These are phyloP conservation scores for Tylopilus sp. DNA, from an alignment of 768 basidiomycete species.

Conservation along the genomic window DNA sequence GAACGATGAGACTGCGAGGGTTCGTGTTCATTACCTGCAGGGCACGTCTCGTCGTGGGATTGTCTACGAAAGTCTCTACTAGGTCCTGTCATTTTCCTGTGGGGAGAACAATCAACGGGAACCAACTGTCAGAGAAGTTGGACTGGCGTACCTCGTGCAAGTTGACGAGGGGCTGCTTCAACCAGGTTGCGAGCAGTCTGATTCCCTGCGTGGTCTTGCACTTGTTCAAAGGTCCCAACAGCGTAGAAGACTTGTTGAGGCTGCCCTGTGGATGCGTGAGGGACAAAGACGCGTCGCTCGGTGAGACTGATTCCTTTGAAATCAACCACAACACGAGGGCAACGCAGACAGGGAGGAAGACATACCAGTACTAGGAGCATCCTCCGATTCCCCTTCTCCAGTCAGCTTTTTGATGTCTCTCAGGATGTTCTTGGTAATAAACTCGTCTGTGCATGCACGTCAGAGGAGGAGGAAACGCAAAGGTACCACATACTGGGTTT, in stretches of 20 bases:
- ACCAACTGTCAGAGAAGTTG: neutral
- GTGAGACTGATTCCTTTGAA: conserved; percentile 43
- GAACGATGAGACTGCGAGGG: neutral
- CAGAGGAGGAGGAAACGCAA: neutral
- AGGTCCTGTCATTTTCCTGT: conserved; percentile 87
- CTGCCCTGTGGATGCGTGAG: conserved; percentile 40
- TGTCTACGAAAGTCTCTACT: conserved; percentile 83
- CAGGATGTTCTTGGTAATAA: conserved; percentile 71
- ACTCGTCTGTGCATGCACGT: conserved; percentile 60
- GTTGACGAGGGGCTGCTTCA: conserved; percentile 95
- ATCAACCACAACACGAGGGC: conserved; percentile 49
- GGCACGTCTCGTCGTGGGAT: conserved; percentile 62
- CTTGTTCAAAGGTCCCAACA: conserved; percentile 88
- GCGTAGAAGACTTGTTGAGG: conserved; percentile 75
- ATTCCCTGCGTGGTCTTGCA: conserved; percentile 97
- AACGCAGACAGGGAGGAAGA: neutral
- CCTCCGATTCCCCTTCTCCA: conserved; percentile 30
- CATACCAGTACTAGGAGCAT: conserved; percentile 15
- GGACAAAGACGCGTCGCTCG: neutral
- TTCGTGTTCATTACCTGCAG: conserved; percentile 57
- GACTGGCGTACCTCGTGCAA: conserved; percentile 85
- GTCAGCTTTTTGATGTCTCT: conserved; percentile 61
- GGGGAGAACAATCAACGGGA: neutral
- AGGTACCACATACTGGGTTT: conserved; percentile 63
- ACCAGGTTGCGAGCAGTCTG: conserved; percentile 82